Evolutionary conservation across 2,329 filamentous ascomycete genomes (phyloP).

Genomic region (Endoconidiophora polonica): DNA sequence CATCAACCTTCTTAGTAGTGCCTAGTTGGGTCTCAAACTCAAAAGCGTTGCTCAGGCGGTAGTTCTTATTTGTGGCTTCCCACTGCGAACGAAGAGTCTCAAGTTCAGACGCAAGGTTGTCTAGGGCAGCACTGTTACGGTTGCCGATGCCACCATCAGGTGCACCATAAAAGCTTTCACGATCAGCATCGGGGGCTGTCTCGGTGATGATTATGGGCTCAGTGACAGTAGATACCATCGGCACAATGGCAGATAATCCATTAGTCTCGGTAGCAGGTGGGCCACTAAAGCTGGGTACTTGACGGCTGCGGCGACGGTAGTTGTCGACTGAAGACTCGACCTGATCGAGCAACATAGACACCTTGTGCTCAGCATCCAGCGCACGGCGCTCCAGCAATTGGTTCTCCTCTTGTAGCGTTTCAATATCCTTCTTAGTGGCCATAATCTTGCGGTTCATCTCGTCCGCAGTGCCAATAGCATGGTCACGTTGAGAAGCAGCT

Average conservation of each 20-base stretch:
- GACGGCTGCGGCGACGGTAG: conserved; percentile 65
- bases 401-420: conserved; percentile 73
- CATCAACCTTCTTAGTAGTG: conserved; percentile 26
- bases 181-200: conserved; percentile 28
- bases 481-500: conserved; percentile 51
- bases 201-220: conserved; percentile 9
- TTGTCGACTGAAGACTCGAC: conserved; percentile 88
- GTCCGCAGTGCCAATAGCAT: conserved; percentile 39
- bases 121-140: conserved; percentile 53
- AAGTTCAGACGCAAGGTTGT: conserved; percentile 81
- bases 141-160: conserved; percentile 32
- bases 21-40: conserved; percentile 50
- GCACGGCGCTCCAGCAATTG: conserved; percentile 65
- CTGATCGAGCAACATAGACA: conserved; percentile 82
- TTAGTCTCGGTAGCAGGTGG: conserved; percentile 17
- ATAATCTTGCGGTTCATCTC: conserved; percentile 40
- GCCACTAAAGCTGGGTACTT: conserved; percentile 26
- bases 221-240: background rate
- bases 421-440: conserved; percentile 48
- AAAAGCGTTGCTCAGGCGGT: conserved; percentile 75
- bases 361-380: conserved; percentile 79
- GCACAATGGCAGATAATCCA: conserved; percentile 23
- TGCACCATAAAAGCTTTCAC: conserved; percentile 47
- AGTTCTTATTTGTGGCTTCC: conserved; percentile 92
- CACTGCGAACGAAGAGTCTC: conserved; percentile 82